Evolutionary conservation across 2,329 filamentous ascomycete species (phyloP), one percentile per base, ranked within the genome.

Genomic region (Penicillium fuscoglaucum): DNA sequence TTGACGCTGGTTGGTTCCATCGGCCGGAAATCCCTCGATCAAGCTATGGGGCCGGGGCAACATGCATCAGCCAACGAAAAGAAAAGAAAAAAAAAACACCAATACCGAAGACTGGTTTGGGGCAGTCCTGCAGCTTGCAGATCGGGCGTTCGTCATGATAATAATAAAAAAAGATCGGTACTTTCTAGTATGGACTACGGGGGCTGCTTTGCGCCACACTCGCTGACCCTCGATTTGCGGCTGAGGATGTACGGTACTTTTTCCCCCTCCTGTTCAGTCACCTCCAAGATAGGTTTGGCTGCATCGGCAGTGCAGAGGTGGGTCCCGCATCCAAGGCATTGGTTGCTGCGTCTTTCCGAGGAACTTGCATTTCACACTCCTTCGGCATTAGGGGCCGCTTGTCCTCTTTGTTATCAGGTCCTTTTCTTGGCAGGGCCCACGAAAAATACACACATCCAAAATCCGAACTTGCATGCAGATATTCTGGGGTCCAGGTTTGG

Each of bases 141-240:
- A 54, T 57, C 50, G 26, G 28, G 35, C 6, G 55, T 57, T 43
- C 24, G 29, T 53, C 44, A 44, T n/a, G 19, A 46, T 53, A 46
- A 37, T 39, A 50, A 52, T 6, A 26, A 12, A 24, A 43, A 48
- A n/a, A 49, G 41, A 26, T 46, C 29, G 43, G 48, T 45, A 45
- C 21, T 54, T 54, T 61, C 39, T 58, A 56, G 54, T 29, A 49
- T 56, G 57, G 60, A 57, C 58, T 61, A 58, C 46, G 47, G n/a
- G 43, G 44, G 17, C 51, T 48, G 43, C 39, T 55, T 28, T 63
- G 59, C 61, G 61, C 61, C 63, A 66, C 62, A 59, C 37, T 52
- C 33, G 44, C 19, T 52, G 19, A 35, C 26, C 41, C 46, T 55
- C 43, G 35, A 55, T 43, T 12, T 64, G 57, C 59, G 47, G 63